These are phyloP conservation scores for Candida cerambycidarum DNA, from an alignment of 805 yeast genomes.

Conservation along the genomic window DNA sequence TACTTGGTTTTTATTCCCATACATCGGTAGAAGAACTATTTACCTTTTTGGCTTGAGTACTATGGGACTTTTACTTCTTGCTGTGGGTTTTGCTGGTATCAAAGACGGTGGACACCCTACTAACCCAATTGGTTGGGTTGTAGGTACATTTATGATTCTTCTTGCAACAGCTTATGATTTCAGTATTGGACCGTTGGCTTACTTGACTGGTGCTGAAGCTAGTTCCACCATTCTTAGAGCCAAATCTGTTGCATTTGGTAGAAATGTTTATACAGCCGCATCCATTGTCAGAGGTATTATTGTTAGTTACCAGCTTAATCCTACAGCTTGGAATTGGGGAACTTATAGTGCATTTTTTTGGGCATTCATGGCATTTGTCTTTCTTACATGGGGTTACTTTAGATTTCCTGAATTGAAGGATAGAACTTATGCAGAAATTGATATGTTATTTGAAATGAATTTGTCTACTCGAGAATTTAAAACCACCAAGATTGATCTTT, in stretches of 20 bases:
- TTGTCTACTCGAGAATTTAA: constrained; percentile 46
- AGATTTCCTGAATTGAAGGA: constrained; percentile 60
- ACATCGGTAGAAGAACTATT: constrained; percentile 40
- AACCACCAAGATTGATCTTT: constrained; percentile 38
- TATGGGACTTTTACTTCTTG: constrained; percentile 34
- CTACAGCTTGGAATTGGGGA: too few relatives aligned
- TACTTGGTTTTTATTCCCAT: constrained; percentile 44
- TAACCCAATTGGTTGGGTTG: constrained; percentile 36
- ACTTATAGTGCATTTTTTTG: too few relatives aligned
- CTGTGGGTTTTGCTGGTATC: constrained; percentile 44
- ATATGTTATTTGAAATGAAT: constrained; percentile 44
- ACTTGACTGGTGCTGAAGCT: constrained; percentile 39
- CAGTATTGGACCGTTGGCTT: constrained; percentile 40
- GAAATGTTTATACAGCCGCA: constrained; percentile 35
- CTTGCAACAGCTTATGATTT: constrained; percentile 46
- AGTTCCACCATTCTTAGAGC: constrained; percentile 36
- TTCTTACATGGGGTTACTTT: constrained; percentile 41
- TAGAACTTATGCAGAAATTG: constrained; percentile 61
- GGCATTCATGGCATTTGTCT: too few relatives aligned
- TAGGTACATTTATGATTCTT: constrained; percentile 47
- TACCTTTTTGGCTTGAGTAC: constrained; percentile 37
- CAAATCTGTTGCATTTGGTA: constrained; percentile 36
- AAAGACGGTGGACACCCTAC: too few relatives aligned
- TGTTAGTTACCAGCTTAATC: too few relatives aligned
- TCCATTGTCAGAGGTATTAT: too few relatives aligned